Base-by-base conservation (phyloP, 352 stramenopile species). In the Phytophthora uliginosa region DNA sequence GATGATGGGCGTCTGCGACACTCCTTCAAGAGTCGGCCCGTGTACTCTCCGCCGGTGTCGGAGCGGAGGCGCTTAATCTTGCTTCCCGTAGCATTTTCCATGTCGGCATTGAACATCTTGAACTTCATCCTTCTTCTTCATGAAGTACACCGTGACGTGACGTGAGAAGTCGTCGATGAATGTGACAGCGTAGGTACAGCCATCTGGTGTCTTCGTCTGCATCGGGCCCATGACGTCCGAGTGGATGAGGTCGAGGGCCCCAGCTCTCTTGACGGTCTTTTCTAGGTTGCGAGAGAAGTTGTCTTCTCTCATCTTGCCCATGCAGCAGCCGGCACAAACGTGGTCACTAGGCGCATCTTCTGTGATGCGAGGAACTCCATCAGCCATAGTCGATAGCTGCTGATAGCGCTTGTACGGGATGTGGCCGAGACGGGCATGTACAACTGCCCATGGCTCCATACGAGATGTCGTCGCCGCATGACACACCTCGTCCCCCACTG, bases 151-250 rank as follows among this genome's bases (percentile, higher is more conserved):
- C 12, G 28, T 59, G 6, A 76, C 63, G 53, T 68, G 60, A 17
- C 58, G 28, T 10, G 67, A 73, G 40, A 51, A 63, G 12, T 76
- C 68, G 17, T 79, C 73, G 15, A 79, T 55, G 52, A 69, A 72
- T 1, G 62, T 53, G 5, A 72, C 48, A 15, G 59, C 31, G 40
- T 79, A 74, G 24, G 26, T 54, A 15, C 50, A 56, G 2, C 62
- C 66, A 42, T 58, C 67, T 20, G 45, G 51, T 36, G 60, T 76
- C 36, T 59, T 59, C 2, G 61, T 55, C n/a, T 65, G 42, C 62
- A 78, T 78, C 8, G 66, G 66, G 1, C 71, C 71, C 51, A 70
- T 71, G 18, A 72, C 53, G 36, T 78, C 57, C 12, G 59, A 33
- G 71, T 71, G 71, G 2, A 59, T 12, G 31, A 63, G 17, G 15